Percentiles rank a stretch among this genome's conserved stretches.
phyloP scores from a whole-genome alignment of 2,329 filamentous ascomycete species.

The Furcasterigmium sp. region DNA sequence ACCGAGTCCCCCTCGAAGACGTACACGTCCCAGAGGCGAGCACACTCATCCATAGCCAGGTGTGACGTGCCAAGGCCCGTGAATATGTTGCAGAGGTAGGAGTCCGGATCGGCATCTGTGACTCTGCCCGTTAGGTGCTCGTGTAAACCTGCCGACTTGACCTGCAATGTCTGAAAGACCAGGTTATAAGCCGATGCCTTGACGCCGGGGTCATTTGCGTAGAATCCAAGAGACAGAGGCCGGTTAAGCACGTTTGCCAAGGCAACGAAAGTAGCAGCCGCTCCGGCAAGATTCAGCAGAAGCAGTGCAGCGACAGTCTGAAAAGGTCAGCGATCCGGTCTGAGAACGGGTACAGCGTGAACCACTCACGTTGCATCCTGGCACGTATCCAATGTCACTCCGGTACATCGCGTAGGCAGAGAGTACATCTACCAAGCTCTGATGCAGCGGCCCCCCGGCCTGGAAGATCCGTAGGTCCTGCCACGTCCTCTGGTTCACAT shows the following conservation, averaged over 20 bases:
- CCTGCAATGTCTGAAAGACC: slow-evolving; percentile 59
- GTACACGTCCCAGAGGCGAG: slow-evolving; percentile 75
- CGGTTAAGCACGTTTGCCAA: slow-evolving; percentile 76
- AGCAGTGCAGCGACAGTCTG: slow-evolving; percentile 69
- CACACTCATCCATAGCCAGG: slow-evolving; percentile 63
- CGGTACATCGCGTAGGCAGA: slow-evolving; percentile 79
- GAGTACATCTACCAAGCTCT: slow-evolving; percentile 64
- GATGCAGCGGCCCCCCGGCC: slow-evolving; percentile 59
- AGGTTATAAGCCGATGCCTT: slow-evolving; percentile 65
- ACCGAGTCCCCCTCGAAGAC: slow-evolving; percentile 75
- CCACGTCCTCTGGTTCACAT: slow-evolving; percentile 62
- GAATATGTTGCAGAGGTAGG: slow-evolving; percentile 57
- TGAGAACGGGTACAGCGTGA: neutral
- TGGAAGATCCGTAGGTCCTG: slow-evolving; percentile 70
- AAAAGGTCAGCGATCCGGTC: slow-evolving; percentile 12
- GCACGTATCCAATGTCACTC: slow-evolving; percentile 73
- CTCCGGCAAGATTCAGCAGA: slow-evolving; percentile 62
- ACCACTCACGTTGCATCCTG: slow-evolving; percentile 64
- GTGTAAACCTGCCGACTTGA: slow-evolving; percentile 60
- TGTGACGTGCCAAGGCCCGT: slow-evolving; percentile 58
- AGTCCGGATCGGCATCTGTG: slow-evolving; percentile 38
- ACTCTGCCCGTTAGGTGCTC: slow-evolving; percentile 54
- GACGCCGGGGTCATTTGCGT: slow-evolving; percentile 63
- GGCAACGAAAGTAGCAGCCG: slow-evolving; percentile 61
- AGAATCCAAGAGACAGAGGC: slow-evolving; percentile 69